phyloP scores from a whole-genome alignment of 2,329 filamentous ascomycete species.

The Cordyceps pruinosa region DNA sequence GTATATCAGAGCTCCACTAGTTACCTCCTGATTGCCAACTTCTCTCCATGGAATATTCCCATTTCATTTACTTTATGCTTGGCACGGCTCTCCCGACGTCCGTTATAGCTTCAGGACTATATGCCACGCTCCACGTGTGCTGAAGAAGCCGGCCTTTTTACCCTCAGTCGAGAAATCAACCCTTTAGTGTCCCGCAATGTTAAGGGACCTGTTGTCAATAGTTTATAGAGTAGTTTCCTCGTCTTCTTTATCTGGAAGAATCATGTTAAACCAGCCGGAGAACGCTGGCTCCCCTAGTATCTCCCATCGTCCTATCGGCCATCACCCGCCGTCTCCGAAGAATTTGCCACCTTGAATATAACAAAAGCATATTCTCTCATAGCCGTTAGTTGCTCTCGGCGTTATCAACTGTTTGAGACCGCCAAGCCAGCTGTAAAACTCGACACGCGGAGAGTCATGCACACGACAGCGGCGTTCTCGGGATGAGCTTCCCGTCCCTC shows the following conservation, averaged over 20 bases:
- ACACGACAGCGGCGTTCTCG: not conserved
- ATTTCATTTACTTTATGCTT: not conserved
- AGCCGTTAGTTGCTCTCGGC: not conserved
- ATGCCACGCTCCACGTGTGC: conserved; percentile 3
- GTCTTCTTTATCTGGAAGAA: no score
- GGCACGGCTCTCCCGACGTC: not conserved
- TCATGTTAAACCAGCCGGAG: not conserved
- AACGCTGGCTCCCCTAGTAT: not conserved
- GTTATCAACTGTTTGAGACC: not conserved
- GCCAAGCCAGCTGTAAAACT: not conserved
- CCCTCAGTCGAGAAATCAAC: not conserved
- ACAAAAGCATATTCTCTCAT: not conserved
- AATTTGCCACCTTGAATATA: not conserved
- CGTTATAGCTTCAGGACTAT: not conserved
- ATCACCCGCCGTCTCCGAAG: not conserved
- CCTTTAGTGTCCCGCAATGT: not conserved
- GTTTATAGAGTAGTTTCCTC: not conserved
- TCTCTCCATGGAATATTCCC: no score
- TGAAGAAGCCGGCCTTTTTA: conserved; percentile 4
- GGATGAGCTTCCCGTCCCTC: not conserved
- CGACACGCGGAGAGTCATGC: not conserved
- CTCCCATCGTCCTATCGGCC: no score
- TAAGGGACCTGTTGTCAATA: not conserved
- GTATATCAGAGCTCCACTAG: not conserved
- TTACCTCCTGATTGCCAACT: not conserved